These are phyloP conservation scores for Cunninghamia lanceolata DNA, from an alignment of 75 land plant genomes.

Conservation along the genomic window DNA sequence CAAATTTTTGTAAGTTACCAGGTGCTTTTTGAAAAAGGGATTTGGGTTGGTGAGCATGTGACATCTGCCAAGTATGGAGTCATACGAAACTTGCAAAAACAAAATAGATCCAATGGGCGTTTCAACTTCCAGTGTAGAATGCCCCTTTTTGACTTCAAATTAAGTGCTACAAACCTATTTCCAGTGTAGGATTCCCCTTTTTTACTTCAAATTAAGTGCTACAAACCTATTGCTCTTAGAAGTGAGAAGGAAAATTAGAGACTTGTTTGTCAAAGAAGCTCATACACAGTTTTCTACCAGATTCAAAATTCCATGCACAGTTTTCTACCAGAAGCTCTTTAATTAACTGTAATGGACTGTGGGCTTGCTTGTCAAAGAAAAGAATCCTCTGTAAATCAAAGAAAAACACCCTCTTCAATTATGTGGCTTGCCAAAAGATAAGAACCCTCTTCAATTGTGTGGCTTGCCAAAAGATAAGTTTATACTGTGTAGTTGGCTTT, in stretches of 20 bases:
- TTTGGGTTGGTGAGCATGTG: background rate
- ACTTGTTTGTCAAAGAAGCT: too few species aligned
- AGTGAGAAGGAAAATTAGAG: background rate
- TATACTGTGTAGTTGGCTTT: background rate
- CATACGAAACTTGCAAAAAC: background rate
- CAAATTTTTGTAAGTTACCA: background rate
- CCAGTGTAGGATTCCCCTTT: background rate
- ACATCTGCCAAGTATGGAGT: background rate
- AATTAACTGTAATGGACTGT: too few species aligned
- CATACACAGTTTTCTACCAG: too few species aligned
- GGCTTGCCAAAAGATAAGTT: background rate
- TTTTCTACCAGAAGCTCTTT: too few species aligned
- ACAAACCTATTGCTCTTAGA: too few species aligned
- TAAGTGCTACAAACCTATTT: background rate
- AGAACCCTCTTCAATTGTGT: background rate
- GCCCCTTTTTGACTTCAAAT: background rate
- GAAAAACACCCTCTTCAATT: background rate
- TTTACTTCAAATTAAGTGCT: background rate
- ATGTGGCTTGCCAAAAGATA: too few species aligned
- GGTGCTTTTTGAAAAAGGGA: background rate
- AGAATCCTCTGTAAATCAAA: background rate
- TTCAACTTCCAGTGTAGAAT: background rate
- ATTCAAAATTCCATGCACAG: too few species aligned
- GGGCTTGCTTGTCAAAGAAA: too few species aligned
- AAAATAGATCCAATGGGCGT: background rate